Evolutionary conservation across 2,329 filamentous ascomycete species (phyloP).

Genomic region (Fulvia fulva): DNA sequence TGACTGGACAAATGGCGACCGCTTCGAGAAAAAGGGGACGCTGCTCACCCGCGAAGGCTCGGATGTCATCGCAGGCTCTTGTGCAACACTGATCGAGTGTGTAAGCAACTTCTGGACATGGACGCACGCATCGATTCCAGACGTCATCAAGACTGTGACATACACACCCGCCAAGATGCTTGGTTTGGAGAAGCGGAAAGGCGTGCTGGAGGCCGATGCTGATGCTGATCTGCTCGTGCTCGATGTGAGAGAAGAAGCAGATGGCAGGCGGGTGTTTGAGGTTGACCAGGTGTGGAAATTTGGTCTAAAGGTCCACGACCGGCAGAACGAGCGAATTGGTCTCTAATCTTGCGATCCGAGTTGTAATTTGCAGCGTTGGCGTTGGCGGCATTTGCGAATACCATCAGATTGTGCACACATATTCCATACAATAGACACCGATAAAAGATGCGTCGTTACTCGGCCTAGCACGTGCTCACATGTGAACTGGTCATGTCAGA

Average conservation of each 20-base stretch:
- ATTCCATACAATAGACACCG: neutral
- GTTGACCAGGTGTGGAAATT: constrained; percentile 82
- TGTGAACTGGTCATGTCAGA: too few relatives aligned
- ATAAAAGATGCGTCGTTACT: too few relatives aligned
- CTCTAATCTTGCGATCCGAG: neutral
- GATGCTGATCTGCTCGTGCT: constrained; percentile 62
- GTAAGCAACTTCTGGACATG: constrained; percentile 76
- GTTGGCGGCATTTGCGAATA: neutral
- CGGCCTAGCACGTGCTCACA: too few relatives aligned
- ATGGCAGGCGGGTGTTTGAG: constrained; percentile 50
- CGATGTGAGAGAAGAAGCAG: constrained; percentile 44
- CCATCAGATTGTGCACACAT: neutral
- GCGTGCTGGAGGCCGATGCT: constrained; percentile 45
- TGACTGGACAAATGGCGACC: constrained; percentile 73
- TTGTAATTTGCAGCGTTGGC: neutral
- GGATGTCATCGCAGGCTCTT: constrained; percentile 64
- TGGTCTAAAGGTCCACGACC: constrained; percentile 50
- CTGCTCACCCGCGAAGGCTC: constrained; percentile 74
- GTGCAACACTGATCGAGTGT: constrained; percentile 66
- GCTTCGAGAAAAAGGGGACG: constrained; percentile 66
- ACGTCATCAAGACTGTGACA: constrained; percentile 69
- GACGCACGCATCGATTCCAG: constrained; percentile 64
- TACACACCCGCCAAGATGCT: constrained; percentile 74
- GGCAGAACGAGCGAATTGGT: constrained; percentile 2
- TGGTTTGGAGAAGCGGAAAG: constrained; percentile 63